Evolutionary conservation across 2,329 filamentous ascomycete genomes (phyloP).

Genomic region (Geosmithia flava): DNA sequence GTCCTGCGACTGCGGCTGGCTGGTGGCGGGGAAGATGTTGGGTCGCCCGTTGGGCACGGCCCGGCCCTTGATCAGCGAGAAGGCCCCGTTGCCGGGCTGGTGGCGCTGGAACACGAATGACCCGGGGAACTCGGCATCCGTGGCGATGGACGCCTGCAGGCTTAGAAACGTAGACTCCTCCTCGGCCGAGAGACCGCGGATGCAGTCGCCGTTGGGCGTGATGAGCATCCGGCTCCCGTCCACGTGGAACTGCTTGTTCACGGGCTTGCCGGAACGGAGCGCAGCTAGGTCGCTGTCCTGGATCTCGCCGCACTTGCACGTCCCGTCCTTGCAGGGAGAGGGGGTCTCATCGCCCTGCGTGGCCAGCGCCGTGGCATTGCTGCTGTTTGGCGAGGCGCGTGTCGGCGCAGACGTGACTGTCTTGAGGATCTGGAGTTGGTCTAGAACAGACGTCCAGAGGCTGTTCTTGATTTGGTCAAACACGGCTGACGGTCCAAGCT

Average conservation of each 20-base stretch:
- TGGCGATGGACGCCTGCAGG: slow-evolving; percentile 48
- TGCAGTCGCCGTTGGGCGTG: slow-evolving; percentile 63
- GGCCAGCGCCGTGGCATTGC: background rate
- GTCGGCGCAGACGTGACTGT: slow-evolving; percentile 17
- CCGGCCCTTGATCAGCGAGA: slow-evolving; percentile 50
- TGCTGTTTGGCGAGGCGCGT: slow-evolving; percentile 9
- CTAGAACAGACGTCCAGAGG: slow-evolving; percentile 18
- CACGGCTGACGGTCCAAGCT: slow-evolving; percentile 18
- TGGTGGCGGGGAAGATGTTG: slow-evolving; percentile 43
- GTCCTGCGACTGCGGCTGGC: slow-evolving; percentile 35
- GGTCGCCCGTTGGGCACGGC: slow-evolving; percentile 53
- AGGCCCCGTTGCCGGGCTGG: slow-evolving; percentile 39
- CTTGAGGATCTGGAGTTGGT: slow-evolving; percentile 23
- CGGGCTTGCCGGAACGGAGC: slow-evolving; percentile 42
- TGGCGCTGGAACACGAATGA: slow-evolving; percentile 44
- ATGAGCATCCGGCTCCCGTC: slow-evolving; percentile 58
- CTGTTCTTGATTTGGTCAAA: slow-evolving; percentile 20
- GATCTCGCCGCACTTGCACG: slow-evolving; percentile 26
- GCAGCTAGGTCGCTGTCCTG: slow-evolving; percentile 37
- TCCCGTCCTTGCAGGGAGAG: slow-evolving; percentile 19
- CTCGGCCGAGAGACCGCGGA: slow-evolving; percentile 56
- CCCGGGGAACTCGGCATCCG: slow-evolving; percentile 36
- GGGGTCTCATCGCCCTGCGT: background rate
- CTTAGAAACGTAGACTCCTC: slow-evolving; percentile 61
- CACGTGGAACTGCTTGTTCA: slow-evolving; percentile 43